Evolutionary conservation across 2,329 filamentous ascomycete species (phyloP), one percentile per base, ranked within the genome.

Genomic region (Microdochium trichocladiopsis): DNA sequence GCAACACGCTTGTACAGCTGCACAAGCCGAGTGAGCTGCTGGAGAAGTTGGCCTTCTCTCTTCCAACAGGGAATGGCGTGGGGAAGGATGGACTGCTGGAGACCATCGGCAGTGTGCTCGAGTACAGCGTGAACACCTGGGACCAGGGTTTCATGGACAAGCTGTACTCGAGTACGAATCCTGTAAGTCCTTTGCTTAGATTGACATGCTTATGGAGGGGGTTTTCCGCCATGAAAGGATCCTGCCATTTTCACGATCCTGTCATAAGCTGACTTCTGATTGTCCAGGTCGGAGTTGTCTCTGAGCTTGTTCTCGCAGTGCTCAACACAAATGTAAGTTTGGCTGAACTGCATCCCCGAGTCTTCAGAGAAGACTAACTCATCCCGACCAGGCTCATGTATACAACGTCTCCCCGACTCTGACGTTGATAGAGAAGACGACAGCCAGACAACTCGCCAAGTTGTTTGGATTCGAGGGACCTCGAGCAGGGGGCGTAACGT

Each of bases 91-190:
- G 92, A 0, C 72, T 96, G 28, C 72, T 96, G 25, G 77, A 83
- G 31, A 82, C 82, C 2, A 78, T 95, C 47, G 74, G 83, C 58
- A 80, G 84, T 55, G 77, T 96, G 21, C 76, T 97, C 43, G 78
- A 82, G 57, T 91, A 95, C 69, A 94, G 88, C 63, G 93, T 97
- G 64, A 99, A 99, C 71, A 96, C 93, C n/a, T 97, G 92, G 89
- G 88, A 95, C 63, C 92, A 96, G 69, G 93, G 93, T 11, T 99
- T 97, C 70, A 72, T 97, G 63, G 92, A 96, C 71, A 97, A 99
- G 72, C 76, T 97, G 18, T 97, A 96, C 69, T 83, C 88, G n/a
- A 87, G 86, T 57, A 95, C 90, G 37, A 94, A 94, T 64, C 87
- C 93, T 43, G 85, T 87, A 64, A 55, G 79, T 69, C 11, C 4